These are phyloP conservation scores for Omphalea diandra DNA, from an alignment of 441 rosid genomes.

Conservation along the genomic window DNA sequence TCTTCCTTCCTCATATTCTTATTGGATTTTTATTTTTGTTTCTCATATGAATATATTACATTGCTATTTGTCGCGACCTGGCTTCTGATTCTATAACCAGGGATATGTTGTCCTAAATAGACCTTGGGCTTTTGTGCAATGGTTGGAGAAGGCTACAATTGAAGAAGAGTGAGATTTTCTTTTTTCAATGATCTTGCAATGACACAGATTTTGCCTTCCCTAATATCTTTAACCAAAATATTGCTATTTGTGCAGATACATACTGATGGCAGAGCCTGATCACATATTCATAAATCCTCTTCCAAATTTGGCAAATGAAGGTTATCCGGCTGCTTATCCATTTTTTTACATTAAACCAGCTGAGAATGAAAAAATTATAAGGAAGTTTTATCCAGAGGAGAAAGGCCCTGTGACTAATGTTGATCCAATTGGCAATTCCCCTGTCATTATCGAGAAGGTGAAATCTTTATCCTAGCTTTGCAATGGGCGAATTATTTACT, in stretches of 20 bases:
- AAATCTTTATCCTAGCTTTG: not conserved
- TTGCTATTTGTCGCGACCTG: not conserved
- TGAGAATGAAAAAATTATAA: constrained; percentile 43
- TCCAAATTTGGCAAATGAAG: constrained; percentile 65
- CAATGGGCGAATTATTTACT: not conserved
- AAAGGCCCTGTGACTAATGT: constrained; percentile 61
- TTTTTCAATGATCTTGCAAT: not conserved
- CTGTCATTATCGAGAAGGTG: constrained; percentile 72
- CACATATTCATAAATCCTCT: constrained; percentile 67
- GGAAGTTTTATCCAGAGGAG: constrained; percentile 68
- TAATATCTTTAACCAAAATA: not conserved
- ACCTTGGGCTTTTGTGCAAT: constrained; percentile 88
- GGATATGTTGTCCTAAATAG: constrained; percentile 74
- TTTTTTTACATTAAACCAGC: constrained; percentile 75
- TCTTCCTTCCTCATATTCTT: not conserved
- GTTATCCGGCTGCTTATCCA: constrained; percentile 64
- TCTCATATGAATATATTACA: not conserved
- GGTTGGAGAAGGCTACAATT: constrained; percentile 71
- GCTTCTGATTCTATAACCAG: constrained; percentile 34
- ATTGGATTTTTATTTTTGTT: not conserved
- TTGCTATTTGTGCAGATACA: constrained; percentile 44
- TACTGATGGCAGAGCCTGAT: constrained; percentile 89
- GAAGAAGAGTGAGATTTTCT: constrained; percentile 56
- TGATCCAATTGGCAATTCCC: constrained; percentile 86
- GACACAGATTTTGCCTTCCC: not conserved